Percentiles rank a stretch among this genome's conserved stretches.
Conservation (phyloP, 306 rosid genomes). For the Acacia confusa region DNA sequence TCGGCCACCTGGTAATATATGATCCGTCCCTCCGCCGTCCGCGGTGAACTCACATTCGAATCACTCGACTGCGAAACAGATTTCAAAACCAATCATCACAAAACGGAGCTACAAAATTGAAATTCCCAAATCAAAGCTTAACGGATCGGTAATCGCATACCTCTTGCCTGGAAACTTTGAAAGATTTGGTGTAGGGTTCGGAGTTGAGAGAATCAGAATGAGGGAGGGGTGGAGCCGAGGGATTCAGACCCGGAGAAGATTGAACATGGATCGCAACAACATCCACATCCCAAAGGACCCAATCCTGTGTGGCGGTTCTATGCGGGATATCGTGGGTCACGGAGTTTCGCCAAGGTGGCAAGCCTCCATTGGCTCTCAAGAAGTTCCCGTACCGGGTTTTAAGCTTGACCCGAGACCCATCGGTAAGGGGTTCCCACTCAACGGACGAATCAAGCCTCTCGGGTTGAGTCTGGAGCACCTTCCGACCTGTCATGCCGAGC, state of each 20-base stretch:
- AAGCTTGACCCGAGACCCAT: conserved; percentile 60
- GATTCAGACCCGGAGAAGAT: conserved; percentile 19
- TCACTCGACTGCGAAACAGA: conserved; percentile 55
- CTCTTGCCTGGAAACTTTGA: conserved; percentile 50
- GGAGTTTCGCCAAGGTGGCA: conserved; percentile 93
- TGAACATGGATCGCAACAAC: conserved; percentile 61
- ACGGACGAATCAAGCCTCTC: conserved; percentile 63
- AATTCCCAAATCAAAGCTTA: not conserved
- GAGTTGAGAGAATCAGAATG: conserved; percentile 67
- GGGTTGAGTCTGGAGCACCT: conserved; percentile 68
- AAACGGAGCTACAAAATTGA: not conserved
- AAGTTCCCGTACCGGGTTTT: conserved; percentile 79
- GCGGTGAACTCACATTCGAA: conserved; percentile 42
- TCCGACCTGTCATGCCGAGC: conserved; percentile 88
- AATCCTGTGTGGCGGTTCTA: conserved; percentile 75
- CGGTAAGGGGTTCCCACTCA: conserved; percentile 86
- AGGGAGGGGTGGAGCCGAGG: conserved; percentile 43
- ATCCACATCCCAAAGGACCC: conserved; percentile 85
- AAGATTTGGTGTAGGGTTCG: conserved; percentile 46
- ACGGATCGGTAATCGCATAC: conserved; percentile 28
- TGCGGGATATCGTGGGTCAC: conserved; percentile 85
- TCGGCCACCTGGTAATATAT: conserved; percentile 84
- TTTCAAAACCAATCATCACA: conserved; percentile 3
- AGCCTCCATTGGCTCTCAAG: conserved; percentile 76
- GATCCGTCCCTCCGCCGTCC: conserved; percentile 68